A percentile compares a stretch with the other conserved stretches of the same genome.
phyloP scores from a whole-genome alignment of 1,139 yeast species.

The Barnettozyma hawaiiensis region DNA sequence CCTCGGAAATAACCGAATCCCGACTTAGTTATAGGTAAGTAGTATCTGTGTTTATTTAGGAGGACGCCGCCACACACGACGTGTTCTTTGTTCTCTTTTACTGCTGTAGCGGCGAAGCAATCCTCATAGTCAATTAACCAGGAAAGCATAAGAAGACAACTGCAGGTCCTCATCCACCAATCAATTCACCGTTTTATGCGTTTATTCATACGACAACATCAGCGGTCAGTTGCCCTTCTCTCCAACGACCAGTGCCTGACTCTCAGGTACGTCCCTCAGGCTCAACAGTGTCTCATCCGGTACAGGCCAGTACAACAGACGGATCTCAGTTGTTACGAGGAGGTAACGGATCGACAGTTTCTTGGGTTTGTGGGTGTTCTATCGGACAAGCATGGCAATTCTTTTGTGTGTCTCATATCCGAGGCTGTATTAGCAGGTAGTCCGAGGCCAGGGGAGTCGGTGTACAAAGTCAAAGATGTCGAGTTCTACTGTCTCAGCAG shows the following conservation, averaged over 20 bases:
- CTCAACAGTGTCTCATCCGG: conserved; percentile 41
- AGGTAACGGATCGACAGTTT: conserved; percentile 37
- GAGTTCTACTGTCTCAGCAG: conserved; percentile 59
- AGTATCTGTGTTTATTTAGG: too few species aligned
- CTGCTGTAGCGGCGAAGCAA: too few species aligned
- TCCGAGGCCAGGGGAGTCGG: conserved; percentile 48
- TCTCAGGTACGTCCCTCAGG: conserved; percentile 26
- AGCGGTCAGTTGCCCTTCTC: conserved; percentile 50
- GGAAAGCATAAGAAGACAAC: too few species aligned
- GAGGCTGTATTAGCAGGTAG: conserved; percentile 53
- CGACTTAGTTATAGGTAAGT: too few species aligned
- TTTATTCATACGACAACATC: conserved; percentile 39
- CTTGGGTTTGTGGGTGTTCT: conserved; percentile 60
- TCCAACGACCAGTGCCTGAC: conserved; percentile 46
- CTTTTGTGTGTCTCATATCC: conserved; percentile 56
- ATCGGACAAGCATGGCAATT: conserved; percentile 38
- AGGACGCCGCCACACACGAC: too few species aligned
- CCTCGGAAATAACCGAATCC: too few species aligned
- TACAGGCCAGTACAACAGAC: conserved; percentile 39
- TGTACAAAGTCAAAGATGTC: conserved; percentile 49
- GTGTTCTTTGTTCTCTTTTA: too few species aligned
- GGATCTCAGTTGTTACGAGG: conserved; percentile 37
- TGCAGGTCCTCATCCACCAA: too few species aligned
- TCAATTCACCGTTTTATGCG: conserved; percentile 11
- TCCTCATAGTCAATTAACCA: too few species aligned